phyloP scores from a whole-genome alignment of 495 filamentous ascomycete genomes.

The Entonaema liquescens region DNA sequence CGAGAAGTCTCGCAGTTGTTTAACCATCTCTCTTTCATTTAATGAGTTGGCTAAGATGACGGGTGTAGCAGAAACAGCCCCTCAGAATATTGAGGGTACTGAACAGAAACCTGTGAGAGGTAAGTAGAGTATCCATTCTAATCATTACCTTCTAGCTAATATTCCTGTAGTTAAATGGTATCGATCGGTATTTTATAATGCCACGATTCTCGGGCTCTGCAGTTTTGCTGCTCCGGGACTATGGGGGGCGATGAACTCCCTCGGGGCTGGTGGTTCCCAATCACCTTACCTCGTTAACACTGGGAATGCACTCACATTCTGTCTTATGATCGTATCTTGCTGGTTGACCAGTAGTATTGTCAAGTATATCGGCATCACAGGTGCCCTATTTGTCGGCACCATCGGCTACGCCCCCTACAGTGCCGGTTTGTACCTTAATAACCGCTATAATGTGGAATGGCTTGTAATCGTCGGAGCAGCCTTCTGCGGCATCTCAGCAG shows the following conservation, averaged over 20 bases:
- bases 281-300: constrained; percentile 72
- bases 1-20: not conserved
- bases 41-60: constrained; percentile 1
- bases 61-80: constrained; percentile 3
- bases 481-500: constrained; percentile 69
- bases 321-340: constrained; percentile 71
- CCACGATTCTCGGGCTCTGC: constrained; percentile 68
- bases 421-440: constrained; percentile 72
- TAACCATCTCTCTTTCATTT: not conserved
- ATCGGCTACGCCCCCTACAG: constrained; percentile 72
- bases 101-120: constrained; percentile 22
- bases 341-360: constrained; percentile 64
- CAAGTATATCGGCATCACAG: constrained; percentile 69
- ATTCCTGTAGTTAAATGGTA: constrained; percentile 66
- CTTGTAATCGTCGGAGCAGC: constrained; percentile 70
- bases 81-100: not conserved
- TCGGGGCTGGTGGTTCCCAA: constrained; percentile 70
- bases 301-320: constrained; percentile 74
- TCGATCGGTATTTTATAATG: constrained; percentile 70
- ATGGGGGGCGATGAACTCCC: constrained; percentile 75
- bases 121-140: not conserved
- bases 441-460: constrained; percentile 70
- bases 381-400: constrained; percentile 69
- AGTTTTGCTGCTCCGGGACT: constrained; percentile 72
- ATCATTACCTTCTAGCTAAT: not conserved